Evolutionary conservation across 2,329 filamentous ascomycete genomes (phyloP).

Genomic region (Pleurostoma richardsiae): DNA sequence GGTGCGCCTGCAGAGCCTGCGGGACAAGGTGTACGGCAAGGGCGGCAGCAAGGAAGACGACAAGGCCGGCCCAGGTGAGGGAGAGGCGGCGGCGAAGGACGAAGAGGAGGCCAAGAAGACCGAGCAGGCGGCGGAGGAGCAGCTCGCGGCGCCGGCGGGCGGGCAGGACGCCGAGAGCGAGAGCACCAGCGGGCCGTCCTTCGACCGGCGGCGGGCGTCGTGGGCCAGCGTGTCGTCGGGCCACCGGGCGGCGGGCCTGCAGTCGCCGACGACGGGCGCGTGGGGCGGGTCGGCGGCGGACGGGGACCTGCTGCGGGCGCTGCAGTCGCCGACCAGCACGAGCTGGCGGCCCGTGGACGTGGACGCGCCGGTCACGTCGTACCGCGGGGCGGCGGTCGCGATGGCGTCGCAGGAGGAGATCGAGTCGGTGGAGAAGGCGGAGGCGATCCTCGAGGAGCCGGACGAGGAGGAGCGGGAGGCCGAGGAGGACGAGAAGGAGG

Average conservation of each 20-base stretch:
- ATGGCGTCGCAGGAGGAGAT: slow-evolving; percentile 30
- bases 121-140: slow-evolving; percentile 1
- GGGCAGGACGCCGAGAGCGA: slow-evolving; percentile 12
- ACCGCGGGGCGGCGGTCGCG: slow-evolving; percentile 24
- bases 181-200: slow-evolving; percentile 5
- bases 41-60: slow-evolving; percentile 17
- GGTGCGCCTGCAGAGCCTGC: slow-evolving; percentile 45
- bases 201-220: too few relatives aligned
- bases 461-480: slow-evolving; percentile 26
- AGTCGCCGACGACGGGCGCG: slow-evolving; percentile 39
- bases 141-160: not conserved
- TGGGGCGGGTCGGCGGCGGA: slow-evolving; percentile 25
- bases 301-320: slow-evolving; percentile 19
- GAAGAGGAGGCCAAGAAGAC: slow-evolving; percentile 4
- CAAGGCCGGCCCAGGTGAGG: slow-evolving; percentile 5
- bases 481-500: slow-evolving; percentile 21
- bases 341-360: slow-evolving; percentile 32
- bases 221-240: slow-evolving; percentile 3
- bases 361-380: slow-evolving; percentile 21
- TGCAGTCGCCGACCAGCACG: slow-evolving; percentile 33
- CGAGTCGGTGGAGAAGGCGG: slow-evolving; percentile 30
- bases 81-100: slow-evolving; percentile 7
- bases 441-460: slow-evolving; percentile 33
- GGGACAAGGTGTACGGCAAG: slow-evolving; percentile 51
- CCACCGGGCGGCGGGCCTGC: slow-evolving; percentile 24